Base-by-base conservation (phyloP, 2,329 filamentous ascomycete genomes). In the Dothistroma pini region DNA sequence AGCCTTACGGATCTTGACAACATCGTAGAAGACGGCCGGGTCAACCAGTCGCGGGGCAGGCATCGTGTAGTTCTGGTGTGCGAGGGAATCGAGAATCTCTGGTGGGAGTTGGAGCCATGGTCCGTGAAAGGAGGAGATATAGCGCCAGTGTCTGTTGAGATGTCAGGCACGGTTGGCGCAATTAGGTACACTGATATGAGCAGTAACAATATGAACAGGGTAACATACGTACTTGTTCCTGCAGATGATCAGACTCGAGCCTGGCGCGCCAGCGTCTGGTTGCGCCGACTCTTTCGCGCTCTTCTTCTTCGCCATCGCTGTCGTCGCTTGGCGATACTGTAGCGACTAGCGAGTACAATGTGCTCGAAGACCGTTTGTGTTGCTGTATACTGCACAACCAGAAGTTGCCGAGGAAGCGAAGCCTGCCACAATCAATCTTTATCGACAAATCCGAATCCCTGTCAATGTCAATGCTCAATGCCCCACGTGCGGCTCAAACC, bases 121-220 rank as follows among this genome's bases (percentile, higher is more conserved):
- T 25, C 90, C 91, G 72, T 93, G 88, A 71, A 90, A 95, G 31
- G 87, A 89, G 22, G 89, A 92, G 61, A 95, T 92, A 74, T 91
- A 91, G 65, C 87, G 84, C 90, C 90, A 93, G 34, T 57, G 31
- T 49, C 35, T 38, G 29, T n/a, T 47, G n/a, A 14, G n/a, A 25
- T 32, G 52, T 14, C 12, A 35, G 56, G 5, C 52, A 54, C n/a
- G 50, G 11, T 31, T 51, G 21, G 10, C 19, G 29, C 21, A 51
- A 8, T 3, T 6, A 7, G 29, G 48, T 29, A 19, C 48, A 29
- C 8, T 6, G n/a, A 3, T 16, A 11, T 51, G 21, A n/a, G 12
- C 11, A 31, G 31, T 35, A 35, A 16, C n/a, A 19, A 56, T 25
- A 41, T 53, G 41, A 61, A 56, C 50, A 58, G 60, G 63, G 65